Base-by-base conservation (phyloP, 2,329 filamentous ascomycete species). In the Tolypocladium tropicale region DNA sequence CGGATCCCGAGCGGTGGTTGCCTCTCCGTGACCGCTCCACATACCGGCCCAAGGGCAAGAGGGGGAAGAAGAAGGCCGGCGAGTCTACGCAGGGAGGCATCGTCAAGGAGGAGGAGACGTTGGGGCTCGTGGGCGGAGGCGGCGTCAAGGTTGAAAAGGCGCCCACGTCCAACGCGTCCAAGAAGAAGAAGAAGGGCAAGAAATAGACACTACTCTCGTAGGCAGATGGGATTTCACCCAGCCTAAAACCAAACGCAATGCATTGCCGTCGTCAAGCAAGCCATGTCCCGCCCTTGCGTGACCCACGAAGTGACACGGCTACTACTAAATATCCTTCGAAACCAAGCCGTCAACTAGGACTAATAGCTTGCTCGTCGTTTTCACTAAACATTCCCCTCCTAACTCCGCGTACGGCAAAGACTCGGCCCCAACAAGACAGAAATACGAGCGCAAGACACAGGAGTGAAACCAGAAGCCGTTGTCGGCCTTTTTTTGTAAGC, bases 1-100 rank as follows among this genome's bases (percentile, higher is more conserved):
- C 89, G 36, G 94, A 99, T 70, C 86, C 90, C 0, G 94, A 99
- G 73, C 81, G 94, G 60, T 99, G 94, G 94, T 74, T 99, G 58
- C 93, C 94, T 14, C 77, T 97, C 65, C 85, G 88, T 54, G 94
- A 99, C 69, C 82, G 94, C 56, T 94, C 89, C 63, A 89, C 84
- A 43, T 99, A 96, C 72, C 79, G 88, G 52, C 91, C 92, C 9
- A 96, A 94, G 76, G 91, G 91, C 6, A 91, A 88, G 76, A 95
- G 96, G 79, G 89, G 90, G 55, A 93, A 90, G 79, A 87, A 91
- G 79, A 88, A 87, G 74, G 85, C 84, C 5, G 78, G 80, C 59
- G 88, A 90, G 62, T 76, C 86, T 43, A 96, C 90, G 10, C 94
- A 97, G 70, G 94, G 94, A 58, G 93, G 92, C 52, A 74, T 86